phyloP scores from a whole-genome alignment of 495 filamentous ascomycete species.

The Cercophora samala region DNA sequence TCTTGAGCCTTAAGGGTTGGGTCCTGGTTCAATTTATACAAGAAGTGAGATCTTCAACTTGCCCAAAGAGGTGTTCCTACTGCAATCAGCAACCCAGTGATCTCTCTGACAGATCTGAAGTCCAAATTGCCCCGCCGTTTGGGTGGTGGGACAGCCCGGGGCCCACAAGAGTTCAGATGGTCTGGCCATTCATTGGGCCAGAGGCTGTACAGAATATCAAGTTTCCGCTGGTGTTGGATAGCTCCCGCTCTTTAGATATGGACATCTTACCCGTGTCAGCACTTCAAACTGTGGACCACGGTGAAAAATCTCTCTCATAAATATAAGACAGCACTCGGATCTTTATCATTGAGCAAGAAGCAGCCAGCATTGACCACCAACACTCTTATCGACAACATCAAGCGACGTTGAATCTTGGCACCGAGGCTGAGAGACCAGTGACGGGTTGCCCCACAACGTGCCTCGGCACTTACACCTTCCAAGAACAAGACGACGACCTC shows the following conservation, averaged over 20 bases:
- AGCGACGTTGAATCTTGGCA: background rate
- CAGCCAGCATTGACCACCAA: no score
- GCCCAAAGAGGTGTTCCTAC: background rate
- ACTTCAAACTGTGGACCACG: background rate
- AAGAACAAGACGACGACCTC: background rate
- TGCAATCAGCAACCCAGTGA: background rate
- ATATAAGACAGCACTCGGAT: no score
- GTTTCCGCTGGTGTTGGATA: background rate
- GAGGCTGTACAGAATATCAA: no score
- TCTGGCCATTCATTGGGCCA: background rate
- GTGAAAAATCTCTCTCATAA: no score
- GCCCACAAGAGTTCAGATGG: background rate
- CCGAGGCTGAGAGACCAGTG: background rate
- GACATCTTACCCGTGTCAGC: background rate
- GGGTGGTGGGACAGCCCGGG: background rate
- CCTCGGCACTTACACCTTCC: background rate
- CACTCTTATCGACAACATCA: background rate
- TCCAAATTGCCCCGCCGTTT: background rate
- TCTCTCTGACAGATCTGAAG: background rate
- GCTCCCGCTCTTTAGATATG: background rate
- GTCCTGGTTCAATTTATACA: background rate
- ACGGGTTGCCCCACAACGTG: background rate
- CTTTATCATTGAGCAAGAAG: no score
- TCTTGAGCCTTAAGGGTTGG: background rate
- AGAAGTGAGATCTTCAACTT: background rate